Percentiles rank a stretch among this genome's conserved stretches.
Evolutionary conservation across 2,329 filamentous ascomycete genomes (phyloP).

Genomic region (Alternaria tenuissima): DNA sequence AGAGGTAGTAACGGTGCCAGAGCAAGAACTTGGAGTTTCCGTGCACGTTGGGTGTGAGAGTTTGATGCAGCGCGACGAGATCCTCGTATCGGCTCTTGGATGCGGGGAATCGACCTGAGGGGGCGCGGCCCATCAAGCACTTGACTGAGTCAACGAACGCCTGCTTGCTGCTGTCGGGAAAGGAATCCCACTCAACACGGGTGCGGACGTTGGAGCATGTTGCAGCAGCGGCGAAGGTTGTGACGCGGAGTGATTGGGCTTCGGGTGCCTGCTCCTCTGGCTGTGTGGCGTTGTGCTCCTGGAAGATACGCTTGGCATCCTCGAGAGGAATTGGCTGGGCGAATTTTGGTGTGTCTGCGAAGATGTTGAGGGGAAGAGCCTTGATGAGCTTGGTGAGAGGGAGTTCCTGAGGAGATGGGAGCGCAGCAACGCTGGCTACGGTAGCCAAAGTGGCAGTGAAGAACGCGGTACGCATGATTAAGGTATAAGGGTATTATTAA

Average conservation of each 20-base stretch:
- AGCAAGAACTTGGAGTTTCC: constrained; percentile 50
- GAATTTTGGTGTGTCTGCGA: constrained; percentile 16
- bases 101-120: constrained; percentile 36
- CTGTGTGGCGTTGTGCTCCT: constrained; percentile 2
- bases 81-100: constrained; percentile 47
- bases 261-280: background rate
- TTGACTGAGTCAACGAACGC: constrained; percentile 40
- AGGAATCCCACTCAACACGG: constrained; percentile 45
- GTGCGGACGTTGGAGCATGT: constrained; percentile 40
- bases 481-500: constrained; percentile 19
- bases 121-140: constrained; percentile 35
- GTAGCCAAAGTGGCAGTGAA: constrained; percentile 28
- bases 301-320: constrained; percentile 11
- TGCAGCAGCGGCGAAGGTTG: constrained; percentile 7
- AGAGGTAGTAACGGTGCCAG: constrained; percentile 56
- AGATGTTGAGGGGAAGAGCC: constrained; percentile 19
- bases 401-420: constrained; percentile 19
- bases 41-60: constrained; percentile 45
- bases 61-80: constrained; percentile 46
- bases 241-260: background rate
- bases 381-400: constrained; percentile 10
- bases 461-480: constrained; percentile 28
- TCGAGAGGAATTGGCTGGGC: constrained; percentile 17
- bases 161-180: constrained; percentile 32
- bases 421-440: constrained; percentile 20